Evolutionary conservation across 306 rosid genomes (phyloP), one percentile per base, ranked within the genome.

Genomic region (Cicer judaicum): DNA sequence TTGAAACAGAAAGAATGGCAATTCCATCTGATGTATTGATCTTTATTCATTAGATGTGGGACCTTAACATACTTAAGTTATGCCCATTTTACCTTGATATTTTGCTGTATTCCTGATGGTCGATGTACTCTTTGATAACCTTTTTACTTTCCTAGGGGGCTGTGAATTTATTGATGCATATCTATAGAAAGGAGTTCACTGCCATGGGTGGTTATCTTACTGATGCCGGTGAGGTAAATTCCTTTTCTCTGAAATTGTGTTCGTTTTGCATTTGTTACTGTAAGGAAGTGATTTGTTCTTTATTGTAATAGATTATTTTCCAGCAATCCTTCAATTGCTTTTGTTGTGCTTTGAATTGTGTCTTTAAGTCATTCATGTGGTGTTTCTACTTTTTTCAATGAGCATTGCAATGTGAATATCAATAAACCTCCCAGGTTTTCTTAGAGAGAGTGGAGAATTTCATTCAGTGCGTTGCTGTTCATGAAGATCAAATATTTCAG

Each of bases 171-270:
- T 84, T 94, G 90, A 91, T 94, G 97, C 91, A 94, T 85, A 80
- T 91, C 56, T 94, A 94, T 85, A 87, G 91, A 86, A 90, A 76
- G 64, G 97, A 94, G 82, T 94, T 94, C 84, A 67, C 87, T 81
- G 84, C 92, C 39, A 91, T 90, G 91, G 98, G 98, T 75, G 98
- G 98, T 80, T 94, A 91, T 84, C 98, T 94, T 78, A 94, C 96
- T 79, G 97, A 94, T 3, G 91, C 93, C 77, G 98, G 98, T 82
- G 97, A 91, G 95, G 98, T 94, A 90, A 61, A 79, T 79, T 80
- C 64, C 75, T 76, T 66, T 81, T 83, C 48, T 70, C 39, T 46
- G 34, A 34, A 61, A 39, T 75, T 66, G 7, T 73, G 15, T 71
- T 49, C 14, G 66, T 24, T 13, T 21, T 69, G 46, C 39, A 21